phyloP scores from a whole-genome alignment of 768 basidiomycete species.

The Gloeopeniophorella convolvens region DNA sequence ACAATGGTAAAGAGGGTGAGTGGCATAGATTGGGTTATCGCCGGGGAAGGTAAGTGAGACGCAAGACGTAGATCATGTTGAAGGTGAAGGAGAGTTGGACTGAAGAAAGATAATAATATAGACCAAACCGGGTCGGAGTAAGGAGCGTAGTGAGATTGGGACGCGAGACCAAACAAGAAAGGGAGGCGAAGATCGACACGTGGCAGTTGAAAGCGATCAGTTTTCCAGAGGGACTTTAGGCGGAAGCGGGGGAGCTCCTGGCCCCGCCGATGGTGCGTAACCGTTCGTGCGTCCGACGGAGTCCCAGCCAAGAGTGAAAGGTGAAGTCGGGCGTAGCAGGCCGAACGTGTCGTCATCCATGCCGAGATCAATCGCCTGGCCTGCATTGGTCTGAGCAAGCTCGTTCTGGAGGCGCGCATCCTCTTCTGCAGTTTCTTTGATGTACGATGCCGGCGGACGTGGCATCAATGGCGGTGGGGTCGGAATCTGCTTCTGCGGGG shows the following conservation, averaged over 20 bases:
- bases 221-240: constrained; percentile 20
- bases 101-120: neutral
- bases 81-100: neutral
- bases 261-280: constrained; percentile 1
- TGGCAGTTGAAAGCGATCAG: neutral
- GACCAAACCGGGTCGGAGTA: too few species aligned
- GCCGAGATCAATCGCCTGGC: constrained; percentile 3
- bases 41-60: neutral
- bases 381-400: constrained; percentile 23
- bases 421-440: constrained; percentile 74
- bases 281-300: constrained; percentile 6
- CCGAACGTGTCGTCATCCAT: constrained; percentile 21
- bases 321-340: constrained; percentile 17
- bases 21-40: too few species aligned
- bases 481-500: constrained; percentile 22
- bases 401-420: constrained; percentile 48
- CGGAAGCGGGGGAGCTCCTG: constrained; percentile 22
- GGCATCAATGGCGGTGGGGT: constrained; percentile 69
- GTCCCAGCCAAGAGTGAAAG: constrained; percentile 4
- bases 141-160: too few species aligned
- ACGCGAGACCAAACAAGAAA: too few species aligned
- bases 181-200: too few species aligned
- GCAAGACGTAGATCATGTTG: too few species aligned
- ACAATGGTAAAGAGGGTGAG: neutral
- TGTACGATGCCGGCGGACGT: constrained; percentile 72